phyloP scores from a whole-genome alignment of 2,329 filamentous ascomycete genomes.

The Xylaria sp. region DNA sequence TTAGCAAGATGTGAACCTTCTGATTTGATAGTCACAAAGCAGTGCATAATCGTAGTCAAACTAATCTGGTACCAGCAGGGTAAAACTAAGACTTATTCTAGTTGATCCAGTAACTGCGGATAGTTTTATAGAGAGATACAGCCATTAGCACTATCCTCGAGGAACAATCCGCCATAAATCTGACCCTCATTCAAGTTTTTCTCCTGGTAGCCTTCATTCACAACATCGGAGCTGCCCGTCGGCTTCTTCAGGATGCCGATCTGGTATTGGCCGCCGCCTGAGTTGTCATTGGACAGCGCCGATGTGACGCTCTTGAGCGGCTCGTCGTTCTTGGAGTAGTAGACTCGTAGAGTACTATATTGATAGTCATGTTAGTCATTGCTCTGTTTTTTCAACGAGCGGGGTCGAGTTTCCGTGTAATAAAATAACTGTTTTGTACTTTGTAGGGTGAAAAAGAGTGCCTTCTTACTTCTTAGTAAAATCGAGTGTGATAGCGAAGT shows the following conservation, averaged over 20 bases:
- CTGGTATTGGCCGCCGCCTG: slow-evolving; percentile 65
- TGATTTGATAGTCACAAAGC: neutral
- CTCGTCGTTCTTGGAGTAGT: slow-evolving; percentile 62
- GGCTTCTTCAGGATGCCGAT: slow-evolving; percentile 69
- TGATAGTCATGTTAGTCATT: neutral
- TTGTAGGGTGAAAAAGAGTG: neutral
- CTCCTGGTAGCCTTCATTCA: slow-evolving; percentile 61
- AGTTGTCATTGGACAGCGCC: slow-evolving; percentile 60
- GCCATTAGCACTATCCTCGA: slow-evolving; percentile 57
- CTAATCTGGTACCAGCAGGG: neutral
- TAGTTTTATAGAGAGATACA: slow-evolving; percentile 55
- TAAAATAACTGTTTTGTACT: neutral
- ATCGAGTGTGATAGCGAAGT: slow-evolving; percentile 68
- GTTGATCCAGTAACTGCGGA: neutral
- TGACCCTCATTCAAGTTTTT: slow-evolving; percentile 59
- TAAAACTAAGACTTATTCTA: neutral
- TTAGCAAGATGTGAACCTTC: neutral
- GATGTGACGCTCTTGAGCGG: slow-evolving; percentile 60
- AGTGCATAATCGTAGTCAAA: neutral
- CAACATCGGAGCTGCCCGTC: slow-evolving; percentile 61
- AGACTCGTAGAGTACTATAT: slow-evolving; percentile 63
- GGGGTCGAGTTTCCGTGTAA: neutral
- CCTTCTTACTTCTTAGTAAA: slow-evolving; percentile 63
- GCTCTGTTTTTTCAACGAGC: neutral
- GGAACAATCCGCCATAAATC: slow-evolving; percentile 62